Evolutionary conservation across 2,329 filamentous ascomycete species (phyloP).

Genomic region (Aureobasidium melanogenum): DNA sequence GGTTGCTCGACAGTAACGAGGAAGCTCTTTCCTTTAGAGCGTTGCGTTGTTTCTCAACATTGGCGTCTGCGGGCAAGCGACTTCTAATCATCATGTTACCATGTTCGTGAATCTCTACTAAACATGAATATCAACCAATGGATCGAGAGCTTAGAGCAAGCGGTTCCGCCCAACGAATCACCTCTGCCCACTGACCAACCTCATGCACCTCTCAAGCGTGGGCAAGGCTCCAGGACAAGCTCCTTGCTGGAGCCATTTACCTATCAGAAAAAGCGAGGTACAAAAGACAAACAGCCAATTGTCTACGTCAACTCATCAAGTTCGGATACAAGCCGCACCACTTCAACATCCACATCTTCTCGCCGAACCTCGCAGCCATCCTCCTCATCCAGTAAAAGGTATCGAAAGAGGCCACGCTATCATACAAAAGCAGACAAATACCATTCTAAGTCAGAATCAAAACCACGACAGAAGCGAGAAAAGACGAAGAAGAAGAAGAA

Average conservation of each 20-base stretch:
- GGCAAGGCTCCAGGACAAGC: not conserved
- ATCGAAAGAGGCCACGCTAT: slow-evolving; percentile 36
- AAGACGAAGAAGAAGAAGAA: slow-evolving; percentile 14
- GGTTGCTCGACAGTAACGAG: not conserved
- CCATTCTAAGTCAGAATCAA: slow-evolving; percentile 28
- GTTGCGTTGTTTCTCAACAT: not conserved
- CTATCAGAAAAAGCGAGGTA: not conserved
- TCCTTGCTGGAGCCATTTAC: not conserved
- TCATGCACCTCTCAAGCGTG: not conserved
- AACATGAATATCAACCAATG: slow-evolving; percentile 38
- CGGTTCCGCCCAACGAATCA: not conserved
- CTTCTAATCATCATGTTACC: not conserved
- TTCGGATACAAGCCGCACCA: not conserved
- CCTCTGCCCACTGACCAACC: not conserved
- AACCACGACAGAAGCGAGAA: slow-evolving; percentile 17
- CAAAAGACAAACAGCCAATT: not conserved
- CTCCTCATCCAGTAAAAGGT: slow-evolving; percentile 19
- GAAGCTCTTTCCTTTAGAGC: not conserved
- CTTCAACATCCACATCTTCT: not conserved
- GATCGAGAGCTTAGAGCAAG: slow-evolving; percentile 31
- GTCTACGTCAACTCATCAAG: not conserved
- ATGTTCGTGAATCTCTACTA: not conserved
- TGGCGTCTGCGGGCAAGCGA: not conserved
- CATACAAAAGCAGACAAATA: slow-evolving; percentile 41
- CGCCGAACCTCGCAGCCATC: not conserved